Conservation (phyloP, 768 basidiomycete species). For the Antrodiella citrinella region DNA sequence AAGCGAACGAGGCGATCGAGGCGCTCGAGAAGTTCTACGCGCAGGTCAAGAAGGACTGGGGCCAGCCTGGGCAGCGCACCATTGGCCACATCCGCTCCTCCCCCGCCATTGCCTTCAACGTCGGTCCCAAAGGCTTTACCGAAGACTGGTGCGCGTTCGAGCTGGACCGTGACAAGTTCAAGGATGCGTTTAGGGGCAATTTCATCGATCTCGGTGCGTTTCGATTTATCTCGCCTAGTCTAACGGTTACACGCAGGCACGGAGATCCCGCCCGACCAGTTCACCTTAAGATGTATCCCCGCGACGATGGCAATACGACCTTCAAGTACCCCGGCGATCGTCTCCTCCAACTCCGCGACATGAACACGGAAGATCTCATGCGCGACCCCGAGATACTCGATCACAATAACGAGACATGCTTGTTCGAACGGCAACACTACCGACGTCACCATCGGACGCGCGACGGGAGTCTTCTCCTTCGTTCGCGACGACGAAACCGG, state of each 20-base stretch:
- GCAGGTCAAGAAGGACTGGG: slow-evolving; percentile 26
- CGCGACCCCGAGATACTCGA: slow-evolving; percentile 17
- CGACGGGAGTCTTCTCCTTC: slow-evolving; percentile 7
- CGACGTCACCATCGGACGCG: slow-evolving; percentile 12
- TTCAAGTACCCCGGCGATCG: slow-evolving; percentile 21
- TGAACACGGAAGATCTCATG: slow-evolving; percentile 16
- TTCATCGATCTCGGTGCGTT: slow-evolving; percentile 29
- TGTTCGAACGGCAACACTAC: slow-evolving; percentile 15
- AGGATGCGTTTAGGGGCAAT: slow-evolving; percentile 26
- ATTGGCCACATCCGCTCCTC: slow-evolving; percentile 33
- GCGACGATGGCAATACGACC: slow-evolving; percentile 12
- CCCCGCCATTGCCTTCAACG: slow-evolving; percentile 25
- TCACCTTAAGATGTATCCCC: slow-evolving; percentile 15
- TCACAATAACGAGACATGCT: slow-evolving; percentile 21
- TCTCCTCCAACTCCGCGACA: slow-evolving; percentile 14
- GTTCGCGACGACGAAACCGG: slow-evolving; percentile 17
- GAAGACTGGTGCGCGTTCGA: slow-evolving; percentile 31
- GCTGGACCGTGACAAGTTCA: slow-evolving; percentile 30
- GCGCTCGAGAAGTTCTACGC: slow-evolving; percentile 26
- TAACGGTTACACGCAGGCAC: slow-evolving; percentile 11
- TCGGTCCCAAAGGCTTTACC: slow-evolving; percentile 25
- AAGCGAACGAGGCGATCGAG: slow-evolving; percentile 13
- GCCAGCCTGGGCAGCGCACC: slow-evolving; percentile 23
- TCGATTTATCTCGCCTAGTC: slow-evolving; percentile 2
- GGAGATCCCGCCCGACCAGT: slow-evolving; percentile 13